These are phyloP conservation scores for Fusarium sp. DNA, from an alignment of 2,329 filamentous ascomycete species.

Conservation along the genomic window DNA sequence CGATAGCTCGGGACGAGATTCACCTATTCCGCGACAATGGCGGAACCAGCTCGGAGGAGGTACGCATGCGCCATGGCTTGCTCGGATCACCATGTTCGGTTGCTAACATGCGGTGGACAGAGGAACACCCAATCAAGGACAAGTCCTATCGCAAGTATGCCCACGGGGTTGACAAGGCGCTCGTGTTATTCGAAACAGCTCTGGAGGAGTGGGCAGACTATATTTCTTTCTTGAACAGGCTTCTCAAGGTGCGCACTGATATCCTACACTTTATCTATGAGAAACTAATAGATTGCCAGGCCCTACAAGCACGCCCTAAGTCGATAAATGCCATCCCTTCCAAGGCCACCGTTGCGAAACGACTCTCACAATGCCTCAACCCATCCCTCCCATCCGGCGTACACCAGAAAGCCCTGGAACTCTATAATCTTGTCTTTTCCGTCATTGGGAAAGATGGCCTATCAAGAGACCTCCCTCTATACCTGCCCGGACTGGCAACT, in stretches of 20 bases:
- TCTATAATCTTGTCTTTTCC: conserved; percentile 88
- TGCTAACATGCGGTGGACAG: conserved; percentile 45
- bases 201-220: conserved; percentile 99
- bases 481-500: conserved; percentile 86
- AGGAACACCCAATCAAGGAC: conserved; percentile 66
- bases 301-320: conserved; percentile 83
- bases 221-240: conserved; percentile 90
- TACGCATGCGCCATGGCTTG: conserved; percentile 53
- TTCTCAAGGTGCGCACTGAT: conserved; percentile 74
- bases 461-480: conserved; percentile 81
- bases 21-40: conserved; percentile 77
- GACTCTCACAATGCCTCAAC: conserved; percentile 93
- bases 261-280: not conserved
- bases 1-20: conserved; percentile 82
- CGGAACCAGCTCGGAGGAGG: conserved; percentile 79
- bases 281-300: conserved; percentile 57
- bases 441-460: conserved; percentile 83
- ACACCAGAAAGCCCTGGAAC: conserved; percentile 95
- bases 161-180: conserved; percentile 81
- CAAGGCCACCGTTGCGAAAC: conserved; percentile 83
- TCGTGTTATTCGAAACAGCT: conserved; percentile 89
- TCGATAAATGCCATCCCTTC: conserved; percentile 77
- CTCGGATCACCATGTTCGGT: not conserved
- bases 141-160: conserved; percentile 88
- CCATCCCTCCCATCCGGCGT: conserved; percentile 93